Evolutionary conservation across 169 alveolate genomes (phyloP).

Genomic region (Plasmodium relictum): DNA sequence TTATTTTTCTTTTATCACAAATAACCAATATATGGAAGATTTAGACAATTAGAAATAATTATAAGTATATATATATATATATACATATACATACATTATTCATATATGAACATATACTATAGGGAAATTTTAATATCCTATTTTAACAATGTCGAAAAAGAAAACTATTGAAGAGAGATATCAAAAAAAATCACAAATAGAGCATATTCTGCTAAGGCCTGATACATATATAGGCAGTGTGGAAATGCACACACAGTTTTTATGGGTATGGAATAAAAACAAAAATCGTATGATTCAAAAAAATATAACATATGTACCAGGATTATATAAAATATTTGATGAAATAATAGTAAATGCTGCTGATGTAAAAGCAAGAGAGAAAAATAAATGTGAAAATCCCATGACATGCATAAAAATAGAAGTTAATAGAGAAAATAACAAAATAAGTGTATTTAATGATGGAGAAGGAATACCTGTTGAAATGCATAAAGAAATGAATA

Average conservation of each 20-base stretch:
- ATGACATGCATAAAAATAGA: constrained; percentile 91
- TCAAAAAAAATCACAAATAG: constrained; percentile 97
- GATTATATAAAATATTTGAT: constrained; percentile 98
- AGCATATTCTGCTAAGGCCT: constrained; percentile 98
- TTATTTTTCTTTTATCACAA: neutral
- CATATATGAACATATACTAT: neutral
- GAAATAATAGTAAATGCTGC: constrained; percentile 99
- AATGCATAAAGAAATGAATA: constrained; percentile 97
- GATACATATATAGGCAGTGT: constrained; percentile 98
- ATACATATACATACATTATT: constrained; percentile 2
- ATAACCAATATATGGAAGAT: too few species aligned
- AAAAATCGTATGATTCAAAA: constrained; percentile 91
- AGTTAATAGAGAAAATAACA: constrained; percentile 84
- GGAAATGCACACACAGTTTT: constrained; percentile 92
- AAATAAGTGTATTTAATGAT: constrained; percentile 86
- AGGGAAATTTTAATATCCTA: neutral
- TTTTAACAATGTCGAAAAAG: constrained; percentile 65
- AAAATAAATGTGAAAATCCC: constrained; percentile 79
- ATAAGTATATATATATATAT: neutral
- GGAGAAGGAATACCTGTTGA: constrained; percentile 92
- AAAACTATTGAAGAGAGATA: constrained; percentile 98
- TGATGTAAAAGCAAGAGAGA: constrained; percentile 96
- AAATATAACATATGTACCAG: constrained; percentile 95
- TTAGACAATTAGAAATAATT: too few species aligned
- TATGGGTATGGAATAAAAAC: constrained; percentile 96